These are phyloP conservation scores for Pythium phragmiticola DNA, from an alignment of 352 stramenopile species.

Conservation along the genomic window DNA sequence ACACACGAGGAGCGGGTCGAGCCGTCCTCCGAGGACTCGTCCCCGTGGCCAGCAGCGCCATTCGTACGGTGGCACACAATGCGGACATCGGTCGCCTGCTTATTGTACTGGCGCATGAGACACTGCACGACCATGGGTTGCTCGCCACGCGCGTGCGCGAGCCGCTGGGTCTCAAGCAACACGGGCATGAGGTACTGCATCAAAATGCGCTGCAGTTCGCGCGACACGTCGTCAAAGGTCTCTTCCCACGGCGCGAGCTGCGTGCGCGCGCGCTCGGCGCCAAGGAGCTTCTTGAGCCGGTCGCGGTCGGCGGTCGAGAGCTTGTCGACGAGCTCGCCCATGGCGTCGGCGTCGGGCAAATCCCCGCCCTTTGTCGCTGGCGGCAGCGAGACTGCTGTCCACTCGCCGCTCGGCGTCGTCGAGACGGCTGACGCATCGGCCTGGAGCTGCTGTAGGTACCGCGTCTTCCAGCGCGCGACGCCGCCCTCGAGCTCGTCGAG, in stretches of 20 bases:
- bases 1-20: neutral
- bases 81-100: slow-evolving; percentile 61
- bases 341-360: slow-evolving; percentile 21
- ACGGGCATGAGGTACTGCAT: slow-evolving; percentile 54
- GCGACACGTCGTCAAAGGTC: slow-evolving; percentile 48
- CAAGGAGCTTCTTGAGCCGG: slow-evolving; percentile 50
- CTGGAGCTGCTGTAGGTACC: slow-evolving; percentile 53
- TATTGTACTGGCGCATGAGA: slow-evolving; percentile 56
- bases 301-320: slow-evolving; percentile 47
- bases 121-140: slow-evolving; percentile 36
- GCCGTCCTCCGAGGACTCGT: neutral
- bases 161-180: slow-evolving; percentile 35
- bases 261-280: slow-evolving; percentile 28
- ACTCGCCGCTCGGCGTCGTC: neutral
- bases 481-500: slow-evolving; percentile 58
- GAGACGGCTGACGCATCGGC: neutral
- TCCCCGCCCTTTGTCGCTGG: slow-evolving; percentile 14
- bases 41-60: neutral
- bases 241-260: slow-evolving; percentile 30
- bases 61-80: slow-evolving; percentile 30
- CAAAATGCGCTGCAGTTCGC: slow-evolving; percentile 56
- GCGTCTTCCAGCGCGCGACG: slow-evolving; percentile 67
- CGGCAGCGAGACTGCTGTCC: slow-evolving; percentile 3
- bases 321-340: slow-evolving; percentile 43
- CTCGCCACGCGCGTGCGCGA: slow-evolving; percentile 10